Evolutionary conservation across 805 yeast genomes (phyloP).

Genomic region (Brettanomyces anomalus): DNA sequence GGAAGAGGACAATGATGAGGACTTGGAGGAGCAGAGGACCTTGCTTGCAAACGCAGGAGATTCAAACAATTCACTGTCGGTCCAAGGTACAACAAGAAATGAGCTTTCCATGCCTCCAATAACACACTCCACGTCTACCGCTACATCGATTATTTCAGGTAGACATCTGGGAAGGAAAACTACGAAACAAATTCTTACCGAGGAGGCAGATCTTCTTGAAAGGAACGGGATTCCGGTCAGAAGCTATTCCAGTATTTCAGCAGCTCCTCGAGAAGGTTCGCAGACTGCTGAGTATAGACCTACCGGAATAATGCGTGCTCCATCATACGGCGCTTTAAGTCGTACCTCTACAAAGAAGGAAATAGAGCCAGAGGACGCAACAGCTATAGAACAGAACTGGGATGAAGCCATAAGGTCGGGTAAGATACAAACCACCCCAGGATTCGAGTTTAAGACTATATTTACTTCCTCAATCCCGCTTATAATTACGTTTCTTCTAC

Average conservation of each 20-base stretch:
- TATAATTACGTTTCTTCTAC: slow-evolving; percentile 57
- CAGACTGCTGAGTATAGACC: background rate
- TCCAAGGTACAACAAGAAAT: background rate
- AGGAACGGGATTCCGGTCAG: slow-evolving; percentile 21
- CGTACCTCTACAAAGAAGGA: background rate
- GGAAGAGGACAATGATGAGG: slow-evolving; percentile 1
- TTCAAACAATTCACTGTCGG: background rate
- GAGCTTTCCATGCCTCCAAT: background rate
- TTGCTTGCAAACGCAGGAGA: background rate
- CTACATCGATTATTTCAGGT: background rate
- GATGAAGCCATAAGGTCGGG: slow-evolving; percentile 26
- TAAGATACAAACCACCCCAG: slow-evolving; percentile 35
- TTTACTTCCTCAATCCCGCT: slow-evolving; percentile 43
- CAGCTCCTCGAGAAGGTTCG: background rate
- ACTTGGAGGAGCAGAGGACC: background rate
- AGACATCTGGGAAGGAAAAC: slow-evolving; percentile 5
- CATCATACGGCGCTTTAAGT: slow-evolving; percentile 6
- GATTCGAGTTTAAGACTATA: slow-evolving; percentile 32
- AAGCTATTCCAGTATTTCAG: slow-evolving; percentile 7
- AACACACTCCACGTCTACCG: background rate
- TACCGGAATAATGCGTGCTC: background rate
- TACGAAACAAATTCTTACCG: slow-evolving; percentile 10
- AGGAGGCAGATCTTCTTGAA: slow-evolving; percentile 22
- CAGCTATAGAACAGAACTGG: slow-evolving; percentile 23
- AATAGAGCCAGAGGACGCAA: slow-evolving; percentile 4